Evolutionary conservation across 768 basidiomycete genomes (phyloP), one percentile per base, ranked within the genome.

Genomic region (Termitomyces sp.): DNA sequence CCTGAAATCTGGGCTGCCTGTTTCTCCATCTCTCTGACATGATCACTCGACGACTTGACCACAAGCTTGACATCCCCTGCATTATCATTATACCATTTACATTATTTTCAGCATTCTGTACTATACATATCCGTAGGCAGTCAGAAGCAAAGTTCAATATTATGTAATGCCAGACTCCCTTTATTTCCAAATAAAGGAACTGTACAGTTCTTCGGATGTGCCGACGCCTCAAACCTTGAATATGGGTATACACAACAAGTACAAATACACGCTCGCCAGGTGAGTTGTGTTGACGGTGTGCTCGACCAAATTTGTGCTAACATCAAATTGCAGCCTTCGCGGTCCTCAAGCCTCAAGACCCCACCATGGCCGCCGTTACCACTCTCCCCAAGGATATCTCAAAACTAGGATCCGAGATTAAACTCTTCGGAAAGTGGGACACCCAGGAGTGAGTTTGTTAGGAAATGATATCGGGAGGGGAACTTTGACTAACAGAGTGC

Each of bases 391-490:
- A 76, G 75, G 89, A 91, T 53, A 79, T 94, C 68, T 87, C 89
- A 58, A 89, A 75, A 72, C 77, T 91, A 63, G 89, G 86, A 60
- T 82, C 81, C 71, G 91, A 92, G 64, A 84, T 98, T 69, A 97
- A 96, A 77, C 86, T 99, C 59, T 99, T 99, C 71, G 94, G 94
- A 68, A 95, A 95, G 80, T 99, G 97, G 97, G 95, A 98, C 54
- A 90, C 94, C 60, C 88, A 93, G 70, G 94, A 94, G 95, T 97
- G 81, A 75, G 93, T 56, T 46, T 46, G 12, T 7, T 12, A 0
- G 18, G 44, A 45, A 29, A 25, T 29, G 16, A 15, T 23, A 16
- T 31, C 5, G 29, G 29, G 15, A 3, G 12, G 9, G 33, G 32
- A 45, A 36, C 27, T 46, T 44, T 39, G 50, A 48, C 29, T 56